phyloP scores from a whole-genome alignment of 768 basidiomycete species.

The Mycena alexandri region DNA sequence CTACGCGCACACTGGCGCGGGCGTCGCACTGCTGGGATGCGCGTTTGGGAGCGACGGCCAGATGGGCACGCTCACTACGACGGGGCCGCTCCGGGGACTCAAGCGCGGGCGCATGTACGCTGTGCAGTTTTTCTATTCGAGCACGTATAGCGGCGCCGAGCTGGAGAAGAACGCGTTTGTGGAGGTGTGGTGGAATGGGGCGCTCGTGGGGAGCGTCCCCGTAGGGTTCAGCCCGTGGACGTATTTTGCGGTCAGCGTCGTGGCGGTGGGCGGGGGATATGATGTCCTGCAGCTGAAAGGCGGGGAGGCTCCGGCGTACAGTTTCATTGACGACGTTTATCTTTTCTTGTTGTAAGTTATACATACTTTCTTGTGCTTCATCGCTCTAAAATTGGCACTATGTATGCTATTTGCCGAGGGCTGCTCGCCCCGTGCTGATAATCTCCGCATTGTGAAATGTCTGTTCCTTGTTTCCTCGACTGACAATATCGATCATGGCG shows the following conservation, averaged over 20 bases:
- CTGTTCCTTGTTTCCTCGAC: background rate
- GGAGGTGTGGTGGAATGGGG: constrained; percentile 37
- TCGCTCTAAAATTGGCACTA: background rate
- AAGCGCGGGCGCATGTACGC: constrained; percentile 25
- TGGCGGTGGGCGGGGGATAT: constrained; percentile 24
- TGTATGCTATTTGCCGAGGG: no score
- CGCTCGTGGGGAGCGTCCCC: constrained; percentile 23
- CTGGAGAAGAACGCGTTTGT: constrained; percentile 31
- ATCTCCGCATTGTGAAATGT: constrained; percentile 9
- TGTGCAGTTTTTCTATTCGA: constrained; percentile 37
- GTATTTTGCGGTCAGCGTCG: constrained; percentile 30
- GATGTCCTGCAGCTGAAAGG: constrained; percentile 35
- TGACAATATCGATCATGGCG: constrained; percentile 16
- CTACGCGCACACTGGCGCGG: constrained; percentile 33
- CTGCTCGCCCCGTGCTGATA: no score
- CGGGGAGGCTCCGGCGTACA: constrained; percentile 36
- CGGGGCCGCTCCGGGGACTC: constrained; percentile 17
- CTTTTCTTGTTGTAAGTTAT: constrained; percentile 28
- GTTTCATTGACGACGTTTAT: constrained; percentile 37
- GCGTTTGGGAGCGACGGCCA: constrained; percentile 32
- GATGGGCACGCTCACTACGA: constrained; percentile 27
- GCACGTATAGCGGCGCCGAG: constrained; percentile 33
- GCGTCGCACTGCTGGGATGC: constrained; percentile 35
- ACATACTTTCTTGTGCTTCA: constrained; percentile 24
- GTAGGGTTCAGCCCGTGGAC: constrained; percentile 28